phyloP scores from a whole-genome alignment of 805 yeast species.

The Tetrapisispora arboricola region DNA sequence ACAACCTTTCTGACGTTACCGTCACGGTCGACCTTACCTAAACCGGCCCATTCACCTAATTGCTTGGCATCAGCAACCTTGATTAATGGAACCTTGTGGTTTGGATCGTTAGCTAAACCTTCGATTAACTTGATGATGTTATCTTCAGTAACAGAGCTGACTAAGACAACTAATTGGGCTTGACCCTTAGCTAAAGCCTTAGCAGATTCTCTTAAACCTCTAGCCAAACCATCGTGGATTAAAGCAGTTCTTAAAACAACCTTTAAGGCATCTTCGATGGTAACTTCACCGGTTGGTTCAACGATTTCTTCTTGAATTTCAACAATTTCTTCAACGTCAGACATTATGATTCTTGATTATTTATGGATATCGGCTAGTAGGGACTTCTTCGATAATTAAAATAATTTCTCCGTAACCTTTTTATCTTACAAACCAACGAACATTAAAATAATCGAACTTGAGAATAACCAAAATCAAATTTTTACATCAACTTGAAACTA shows the following conservation, averaged over 20 bases:
- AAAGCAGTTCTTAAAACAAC: constrained; percentile 96
- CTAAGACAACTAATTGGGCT: constrained; percentile 94
- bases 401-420: constrained; percentile 44
- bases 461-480: background rate
- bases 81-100: constrained; percentile 92
- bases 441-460: background rate
- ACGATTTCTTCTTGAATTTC: constrained; percentile 77
- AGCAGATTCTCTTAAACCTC: constrained; percentile 99
- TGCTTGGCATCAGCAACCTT: constrained; percentile 99
- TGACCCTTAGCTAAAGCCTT: constrained; percentile 96
- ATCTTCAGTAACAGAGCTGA: constrained; percentile 97
- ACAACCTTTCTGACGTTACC: constrained; percentile 99
- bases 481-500: background rate
- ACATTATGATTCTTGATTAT: constrained; percentile 12
- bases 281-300: constrained; percentile 78
- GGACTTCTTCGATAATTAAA: constrained; percentile 65
- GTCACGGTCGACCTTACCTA: constrained; percentile 98
- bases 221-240: constrained; percentile 98
- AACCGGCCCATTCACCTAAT: constrained; percentile 99
- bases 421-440: background rate
- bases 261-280: constrained; percentile 97
- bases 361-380: constrained; percentile 19
- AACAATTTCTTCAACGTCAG: constrained; percentile 44
- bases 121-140: constrained; percentile 94
- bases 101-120: constrained; percentile 98